phyloP scores from a whole-genome alignment of 495 filamentous ascomycete species.

The Acidiella bohemica region DNA sequence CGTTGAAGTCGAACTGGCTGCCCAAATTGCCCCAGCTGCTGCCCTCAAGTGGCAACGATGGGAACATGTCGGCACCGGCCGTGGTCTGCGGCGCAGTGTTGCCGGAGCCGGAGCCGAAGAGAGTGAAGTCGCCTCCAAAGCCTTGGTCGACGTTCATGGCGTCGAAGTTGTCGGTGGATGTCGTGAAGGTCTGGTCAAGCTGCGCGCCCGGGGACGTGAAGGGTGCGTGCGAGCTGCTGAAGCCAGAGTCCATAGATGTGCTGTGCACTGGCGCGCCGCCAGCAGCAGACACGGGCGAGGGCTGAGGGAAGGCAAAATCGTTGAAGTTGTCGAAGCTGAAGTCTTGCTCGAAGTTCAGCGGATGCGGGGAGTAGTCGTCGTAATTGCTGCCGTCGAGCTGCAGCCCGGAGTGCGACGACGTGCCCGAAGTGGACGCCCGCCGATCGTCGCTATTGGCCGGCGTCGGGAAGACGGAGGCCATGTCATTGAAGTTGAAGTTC shows the following conservation, averaged over 20 bases:
- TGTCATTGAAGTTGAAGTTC: constrained; percentile 20
- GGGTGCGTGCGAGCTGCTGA: constrained; percentile 1
- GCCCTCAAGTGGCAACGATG: constrained; percentile 12
- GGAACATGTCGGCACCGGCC: constrained; percentile 15
- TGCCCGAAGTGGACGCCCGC: constrained; percentile 8
- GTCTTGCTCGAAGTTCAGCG: constrained; percentile 23
- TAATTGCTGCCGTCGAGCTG: constrained; percentile 19
- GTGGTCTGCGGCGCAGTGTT: background rate
- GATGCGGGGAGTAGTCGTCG: constrained; percentile 23
- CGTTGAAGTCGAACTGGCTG: constrained; percentile 14
- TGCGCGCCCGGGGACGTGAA: constrained; percentile 17
- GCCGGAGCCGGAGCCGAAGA: constrained; percentile 7
- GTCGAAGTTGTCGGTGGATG: constrained; percentile 6
- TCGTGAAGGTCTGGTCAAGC: constrained; percentile 18
- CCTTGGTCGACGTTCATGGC: constrained; percentile 17
- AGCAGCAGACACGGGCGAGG: constrained; percentile 12
- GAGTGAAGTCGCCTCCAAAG: constrained; percentile 18
- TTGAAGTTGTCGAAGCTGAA: constrained; percentile 19
- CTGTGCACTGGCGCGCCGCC: constrained; percentile 1
- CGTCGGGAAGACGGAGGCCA: constrained; percentile 6
- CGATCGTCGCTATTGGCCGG: constrained; percentile 17
- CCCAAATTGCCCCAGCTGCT: constrained; percentile 18
- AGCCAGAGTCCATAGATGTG: constrained; percentile 7
- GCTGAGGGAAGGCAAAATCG: constrained; percentile 24
- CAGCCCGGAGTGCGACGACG: constrained; percentile 7